Conservation (phyloP, 2,329 filamentous ascomycete species). For the Fusarium anguioides region DNA sequence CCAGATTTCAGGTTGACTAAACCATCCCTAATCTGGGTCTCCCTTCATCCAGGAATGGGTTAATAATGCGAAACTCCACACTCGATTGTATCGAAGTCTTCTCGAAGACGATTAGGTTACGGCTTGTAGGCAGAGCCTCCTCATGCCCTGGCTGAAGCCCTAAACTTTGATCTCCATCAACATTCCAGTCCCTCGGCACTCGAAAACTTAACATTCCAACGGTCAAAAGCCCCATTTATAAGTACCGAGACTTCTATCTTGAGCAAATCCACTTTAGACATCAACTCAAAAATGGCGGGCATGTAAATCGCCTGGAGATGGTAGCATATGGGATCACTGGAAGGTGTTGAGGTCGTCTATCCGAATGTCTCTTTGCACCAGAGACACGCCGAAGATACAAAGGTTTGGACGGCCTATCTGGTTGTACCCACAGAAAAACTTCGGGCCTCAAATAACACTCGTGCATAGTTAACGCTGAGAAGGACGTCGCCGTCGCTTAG, state of each 20-base stretch:
- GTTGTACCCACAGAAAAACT: too few species aligned
- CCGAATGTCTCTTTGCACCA: background rate
- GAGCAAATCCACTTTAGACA: background rate
- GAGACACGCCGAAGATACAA: background rate
- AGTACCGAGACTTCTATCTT: background rate
- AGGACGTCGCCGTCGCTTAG: background rate
- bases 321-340: background rate
- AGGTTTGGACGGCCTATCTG: too few species aligned
- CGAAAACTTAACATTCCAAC: slow-evolving; percentile 23
- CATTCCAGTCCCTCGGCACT: slow-evolving; percentile 28
- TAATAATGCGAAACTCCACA: background rate
- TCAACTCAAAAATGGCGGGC: background rate
- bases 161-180: slow-evolving; percentile 20
- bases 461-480: too few species aligned
- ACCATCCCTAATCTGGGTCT: background rate
- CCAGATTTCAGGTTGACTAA: background rate
- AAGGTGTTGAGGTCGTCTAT: background rate
- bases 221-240: slow-evolving; percentile 4
- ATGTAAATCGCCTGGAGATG: background rate
- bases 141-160: background rate
- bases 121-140: slow-evolving; percentile 12
- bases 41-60: background rate
- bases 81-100: background rate
- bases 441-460: background rate
- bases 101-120: background rate